Conservation (phyloP, 768 basidiomycete genomes). For the Mycena indigotica region DNA sequence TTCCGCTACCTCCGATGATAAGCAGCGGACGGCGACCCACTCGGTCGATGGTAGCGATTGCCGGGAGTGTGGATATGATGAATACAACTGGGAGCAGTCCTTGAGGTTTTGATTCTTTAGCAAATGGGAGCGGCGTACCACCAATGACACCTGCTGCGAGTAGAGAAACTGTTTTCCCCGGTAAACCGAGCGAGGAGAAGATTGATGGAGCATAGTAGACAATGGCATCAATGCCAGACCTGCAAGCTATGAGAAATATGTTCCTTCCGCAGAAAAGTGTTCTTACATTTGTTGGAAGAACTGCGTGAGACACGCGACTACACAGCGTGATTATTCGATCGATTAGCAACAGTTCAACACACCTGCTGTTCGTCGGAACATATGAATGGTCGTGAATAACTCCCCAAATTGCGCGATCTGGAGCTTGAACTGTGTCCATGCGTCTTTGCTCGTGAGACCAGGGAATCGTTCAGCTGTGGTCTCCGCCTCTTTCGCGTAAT, state of each 20-base stretch:
- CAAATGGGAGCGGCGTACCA: conserved; percentile 21
- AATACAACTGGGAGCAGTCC: conserved; percentile 16
- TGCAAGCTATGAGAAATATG: too few relatives aligned
- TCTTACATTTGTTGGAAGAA: conserved; percentile 26
- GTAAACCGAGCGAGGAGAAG: conserved; percentile 43
- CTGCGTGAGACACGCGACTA: conserved; percentile 26
- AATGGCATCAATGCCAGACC: conserved; percentile 31
- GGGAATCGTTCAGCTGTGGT: conserved; percentile 24
- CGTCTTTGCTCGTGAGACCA: conserved; percentile 13
- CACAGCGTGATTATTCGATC: background rate
- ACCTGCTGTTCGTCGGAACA: conserved; percentile 26
- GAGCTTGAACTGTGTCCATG: conserved; percentile 21
- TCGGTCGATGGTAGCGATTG: conserved; percentile 38
- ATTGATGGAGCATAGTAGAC: conserved; percentile 31
- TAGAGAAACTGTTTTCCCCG: conserved; percentile 41
- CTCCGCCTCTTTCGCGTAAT: conserved; percentile 21
- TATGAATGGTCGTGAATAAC: conserved; percentile 24
- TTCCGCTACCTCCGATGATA: conserved; percentile 42
- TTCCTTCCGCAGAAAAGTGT: background rate
- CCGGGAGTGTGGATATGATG: conserved; percentile 38
- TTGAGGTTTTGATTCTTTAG: background rate
- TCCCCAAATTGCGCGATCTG: conserved; percentile 23
- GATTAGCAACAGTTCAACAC: background rate
- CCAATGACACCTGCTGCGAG: conserved; percentile 46
- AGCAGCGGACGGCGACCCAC: conserved; percentile 43